A percentile compares a stretch with the other conserved stretches of the same genome.
Conservation (phyloP, 2,329 filamentous ascomycete genomes). For the Calycina herbarum region DNA sequence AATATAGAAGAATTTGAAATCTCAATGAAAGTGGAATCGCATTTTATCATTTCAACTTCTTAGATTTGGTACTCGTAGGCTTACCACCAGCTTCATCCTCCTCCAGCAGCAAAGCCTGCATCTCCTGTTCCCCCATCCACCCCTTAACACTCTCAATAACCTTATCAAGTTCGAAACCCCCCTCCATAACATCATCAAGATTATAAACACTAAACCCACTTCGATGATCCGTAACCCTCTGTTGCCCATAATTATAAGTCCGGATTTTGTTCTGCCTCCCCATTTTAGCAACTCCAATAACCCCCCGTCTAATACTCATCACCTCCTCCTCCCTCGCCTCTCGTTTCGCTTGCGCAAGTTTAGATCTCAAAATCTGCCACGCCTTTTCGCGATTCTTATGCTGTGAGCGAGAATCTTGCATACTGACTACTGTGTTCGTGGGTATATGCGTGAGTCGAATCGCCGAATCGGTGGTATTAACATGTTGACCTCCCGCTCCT, state of each 20-base stretch:
- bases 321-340: conserved; percentile 84
- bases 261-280: conserved; percentile 89
- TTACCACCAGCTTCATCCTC: conserved; percentile 36
- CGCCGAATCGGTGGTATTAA: conserved; percentile 97
- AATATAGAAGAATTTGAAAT: not conserved
- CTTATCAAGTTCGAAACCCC: conserved; percentile 60
- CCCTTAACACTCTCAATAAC: conserved; percentile 68
- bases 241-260: conserved; percentile 72
- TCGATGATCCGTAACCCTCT: conserved; percentile 71
- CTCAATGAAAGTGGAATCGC: not conserved
- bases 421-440: conserved; percentile 81
- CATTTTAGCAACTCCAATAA: conserved; percentile 77
- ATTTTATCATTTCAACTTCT: conserved; percentile 22
- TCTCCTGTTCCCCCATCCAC: conserved; percentile 67
- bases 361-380: conserved; percentile 80
- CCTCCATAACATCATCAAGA: conserved; percentile 64
- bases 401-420: conserved; percentile 92
- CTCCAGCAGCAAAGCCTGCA: conserved; percentile 57
- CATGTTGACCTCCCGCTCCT: conserved; percentile 93
- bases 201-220: conserved; percentile 66
- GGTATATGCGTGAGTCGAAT: conserved; percentile 89
- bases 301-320: conserved; percentile 70
- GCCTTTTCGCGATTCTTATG: conserved; percentile 84
- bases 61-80: conserved; percentile 12
- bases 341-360: conserved; percentile 75